Conservation (phyloP, 2,329 filamentous ascomycete genomes). For the Raffaelea arxii region DNA sequence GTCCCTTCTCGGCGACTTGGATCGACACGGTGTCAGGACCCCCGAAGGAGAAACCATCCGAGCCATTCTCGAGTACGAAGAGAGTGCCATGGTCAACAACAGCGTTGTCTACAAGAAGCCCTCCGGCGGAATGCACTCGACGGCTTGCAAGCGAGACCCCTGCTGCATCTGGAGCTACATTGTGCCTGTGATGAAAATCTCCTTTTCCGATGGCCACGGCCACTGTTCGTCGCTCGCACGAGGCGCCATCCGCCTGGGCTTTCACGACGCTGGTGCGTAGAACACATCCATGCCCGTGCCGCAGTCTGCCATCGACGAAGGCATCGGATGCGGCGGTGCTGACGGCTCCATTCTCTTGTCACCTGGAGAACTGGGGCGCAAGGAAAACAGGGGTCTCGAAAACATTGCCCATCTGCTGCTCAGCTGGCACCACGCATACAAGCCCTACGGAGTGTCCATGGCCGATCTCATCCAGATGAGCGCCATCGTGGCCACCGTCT, state of each 20-base stretch:
- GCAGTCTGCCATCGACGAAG: constrained; percentile 12
- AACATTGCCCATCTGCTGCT: constrained; percentile 26
- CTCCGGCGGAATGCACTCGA: constrained; percentile 12
- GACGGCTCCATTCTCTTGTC: constrained; percentile 34
- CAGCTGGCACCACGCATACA: constrained; percentile 27
- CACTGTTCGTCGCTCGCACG: constrained; percentile 31
- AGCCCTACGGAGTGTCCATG: constrained; percentile 29
- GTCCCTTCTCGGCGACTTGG: constrained; percentile 27
- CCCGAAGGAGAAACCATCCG: constrained; percentile 26
- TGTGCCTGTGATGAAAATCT: constrained; percentile 22
- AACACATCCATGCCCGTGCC: constrained; percentile 12
- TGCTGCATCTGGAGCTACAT: constrained; percentile 31
- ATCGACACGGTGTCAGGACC: constrained; percentile 20
- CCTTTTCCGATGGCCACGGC: constrained; percentile 19
- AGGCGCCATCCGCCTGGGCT: constrained; percentile 32
- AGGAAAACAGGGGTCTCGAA: constrained; percentile 34
- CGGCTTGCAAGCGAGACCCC: constrained; percentile 16
- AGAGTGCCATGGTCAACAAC: constrained; percentile 11
- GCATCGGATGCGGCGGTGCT: constrained; percentile 26
- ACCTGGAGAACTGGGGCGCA: constrained; percentile 24
- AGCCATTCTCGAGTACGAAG: constrained; percentile 20
- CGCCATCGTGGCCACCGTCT: constrained; percentile 33
- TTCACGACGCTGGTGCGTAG: constrained; percentile 36
- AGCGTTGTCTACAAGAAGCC: constrained; percentile 15
- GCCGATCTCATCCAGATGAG: constrained; percentile 45